Percentiles rank a stretch among this genome's conserved stretches.
Conservation (phyloP, 495 filamentous ascomycete species). For the Penicillium ochrochloron region DNA sequence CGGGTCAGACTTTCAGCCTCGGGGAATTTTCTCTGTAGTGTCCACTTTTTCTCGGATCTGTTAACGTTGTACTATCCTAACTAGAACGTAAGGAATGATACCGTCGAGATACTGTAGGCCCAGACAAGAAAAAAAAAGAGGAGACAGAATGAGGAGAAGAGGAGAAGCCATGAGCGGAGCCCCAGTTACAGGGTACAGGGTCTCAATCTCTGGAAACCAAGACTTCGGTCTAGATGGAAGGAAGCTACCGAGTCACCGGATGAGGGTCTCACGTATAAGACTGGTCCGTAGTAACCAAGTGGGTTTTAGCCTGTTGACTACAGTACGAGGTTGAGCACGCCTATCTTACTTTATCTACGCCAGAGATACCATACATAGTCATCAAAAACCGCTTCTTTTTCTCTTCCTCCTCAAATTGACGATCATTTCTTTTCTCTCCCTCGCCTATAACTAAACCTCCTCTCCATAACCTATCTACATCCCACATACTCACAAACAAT, state of each 20-base stretch:
- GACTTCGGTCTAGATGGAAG: conserved; percentile 16
- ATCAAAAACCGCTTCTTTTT: not conserved
- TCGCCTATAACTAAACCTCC: not conserved
- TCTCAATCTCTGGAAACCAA: not conserved
- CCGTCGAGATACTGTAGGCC: not conserved
- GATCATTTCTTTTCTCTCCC: not conserved
- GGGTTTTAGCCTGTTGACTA: not conserved
- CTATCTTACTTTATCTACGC: conserved; percentile 5
- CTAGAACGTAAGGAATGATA: not conserved
- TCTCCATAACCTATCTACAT: not conserved
- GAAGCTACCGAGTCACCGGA: not conserved
- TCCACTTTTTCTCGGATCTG: not conserved
- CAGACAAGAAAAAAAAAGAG: not conserved
- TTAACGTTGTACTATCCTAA: not conserved
- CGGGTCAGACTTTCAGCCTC: conserved; percentile 15
- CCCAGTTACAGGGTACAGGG: not conserved
- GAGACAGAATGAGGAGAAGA: conserved; percentile 1
- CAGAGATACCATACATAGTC: not conserved
- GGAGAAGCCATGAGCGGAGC: not conserved
- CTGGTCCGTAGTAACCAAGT: not conserved
- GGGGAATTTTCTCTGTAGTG: conserved; percentile 16
- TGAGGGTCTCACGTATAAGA: conserved; percentile 8
- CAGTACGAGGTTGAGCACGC: not conserved
- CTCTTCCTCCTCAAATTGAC: not conserved
- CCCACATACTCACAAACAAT: too few species aligned